phyloP scores from a whole-genome alignment of 768 basidiomycete species.

The Leccinum olivaceopallidum region DNA sequence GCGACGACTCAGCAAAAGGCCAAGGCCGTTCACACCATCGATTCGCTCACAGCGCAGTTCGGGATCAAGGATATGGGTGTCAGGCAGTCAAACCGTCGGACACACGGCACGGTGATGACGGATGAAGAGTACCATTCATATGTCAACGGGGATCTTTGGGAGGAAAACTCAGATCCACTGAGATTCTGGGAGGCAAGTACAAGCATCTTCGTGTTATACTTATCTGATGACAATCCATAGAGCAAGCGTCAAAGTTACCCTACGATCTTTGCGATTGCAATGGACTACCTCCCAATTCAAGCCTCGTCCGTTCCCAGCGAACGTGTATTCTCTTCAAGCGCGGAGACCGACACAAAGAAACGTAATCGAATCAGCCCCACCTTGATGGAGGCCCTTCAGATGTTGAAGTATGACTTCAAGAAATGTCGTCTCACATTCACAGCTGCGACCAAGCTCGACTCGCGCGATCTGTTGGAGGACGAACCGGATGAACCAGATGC shows the following conservation, averaged over 20 bases:
- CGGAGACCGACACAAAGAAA: too few species aligned
- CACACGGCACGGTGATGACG: too few species aligned
- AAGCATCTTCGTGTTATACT: too few species aligned
- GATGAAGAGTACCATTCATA: neutral
- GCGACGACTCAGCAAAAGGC: too few species aligned
- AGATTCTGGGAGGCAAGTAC: neutral
- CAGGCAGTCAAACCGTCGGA: too few species aligned
- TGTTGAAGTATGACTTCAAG: neutral
- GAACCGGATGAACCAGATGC: neutral
- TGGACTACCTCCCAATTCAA: neutral
- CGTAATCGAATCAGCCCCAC: too few species aligned
- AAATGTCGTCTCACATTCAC: neutral
- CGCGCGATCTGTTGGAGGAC: neutral
- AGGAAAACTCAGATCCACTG: neutral
- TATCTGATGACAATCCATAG: neutral
- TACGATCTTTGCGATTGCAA: neutral
- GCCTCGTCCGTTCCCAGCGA: neutral
- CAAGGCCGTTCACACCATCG: too few species aligned
- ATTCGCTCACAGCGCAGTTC: too few species aligned
- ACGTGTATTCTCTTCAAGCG: neutral
- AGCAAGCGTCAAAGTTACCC: neutral
- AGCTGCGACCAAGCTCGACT: neutral
- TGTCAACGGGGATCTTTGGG: neutral
- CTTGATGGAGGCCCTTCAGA: too few species aligned
- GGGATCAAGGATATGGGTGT: too few species aligned